These are phyloP conservation scores for Dactylonectria macrodidyma DNA, from an alignment of 2,329 filamentous ascomycete species.

Conservation along the genomic window DNA sequence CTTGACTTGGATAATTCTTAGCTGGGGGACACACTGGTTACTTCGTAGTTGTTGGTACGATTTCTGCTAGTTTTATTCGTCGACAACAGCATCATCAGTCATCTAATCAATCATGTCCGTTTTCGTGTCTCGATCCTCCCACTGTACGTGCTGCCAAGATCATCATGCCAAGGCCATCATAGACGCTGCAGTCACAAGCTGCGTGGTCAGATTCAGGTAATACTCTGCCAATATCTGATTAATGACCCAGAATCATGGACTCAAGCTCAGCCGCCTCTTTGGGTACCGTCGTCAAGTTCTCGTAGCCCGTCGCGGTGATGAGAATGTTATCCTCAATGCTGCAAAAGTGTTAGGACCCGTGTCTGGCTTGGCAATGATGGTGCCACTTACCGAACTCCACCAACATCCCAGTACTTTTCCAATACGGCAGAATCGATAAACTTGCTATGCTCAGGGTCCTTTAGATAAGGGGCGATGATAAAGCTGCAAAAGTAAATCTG, in stretches of 20 bases:
- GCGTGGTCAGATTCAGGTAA: background rate
- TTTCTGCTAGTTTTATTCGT: background rate
- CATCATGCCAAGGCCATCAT: background rate
- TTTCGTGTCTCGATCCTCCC: background rate
- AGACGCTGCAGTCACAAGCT: background rate
- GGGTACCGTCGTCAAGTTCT: constrained; percentile 80
- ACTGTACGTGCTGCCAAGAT: background rate
- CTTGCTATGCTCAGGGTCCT: constrained; percentile 78
- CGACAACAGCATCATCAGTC: background rate
- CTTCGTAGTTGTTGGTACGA: background rate
- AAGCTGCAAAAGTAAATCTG: constrained; percentile 92
- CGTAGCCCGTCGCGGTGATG: constrained; percentile 77
- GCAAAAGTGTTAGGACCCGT: constrained; percentile 37
- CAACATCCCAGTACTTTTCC: constrained; percentile 86
- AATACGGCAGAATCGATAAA: constrained; percentile 84
- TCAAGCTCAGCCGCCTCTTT: constrained; percentile 78
- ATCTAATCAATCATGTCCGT: background rate
- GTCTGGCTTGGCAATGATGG: background rate
- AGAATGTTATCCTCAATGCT: constrained; percentile 80
- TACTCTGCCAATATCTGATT: background rate
- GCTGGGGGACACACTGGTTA: background rate
- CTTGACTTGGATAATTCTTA: background rate
- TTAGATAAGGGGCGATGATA: constrained; percentile 86
- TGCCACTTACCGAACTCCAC: constrained; percentile 76
- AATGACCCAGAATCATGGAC: constrained; percentile 48